Conservation (phyloP, 805 yeast genomes). For the Pichia eremophila region DNA sequence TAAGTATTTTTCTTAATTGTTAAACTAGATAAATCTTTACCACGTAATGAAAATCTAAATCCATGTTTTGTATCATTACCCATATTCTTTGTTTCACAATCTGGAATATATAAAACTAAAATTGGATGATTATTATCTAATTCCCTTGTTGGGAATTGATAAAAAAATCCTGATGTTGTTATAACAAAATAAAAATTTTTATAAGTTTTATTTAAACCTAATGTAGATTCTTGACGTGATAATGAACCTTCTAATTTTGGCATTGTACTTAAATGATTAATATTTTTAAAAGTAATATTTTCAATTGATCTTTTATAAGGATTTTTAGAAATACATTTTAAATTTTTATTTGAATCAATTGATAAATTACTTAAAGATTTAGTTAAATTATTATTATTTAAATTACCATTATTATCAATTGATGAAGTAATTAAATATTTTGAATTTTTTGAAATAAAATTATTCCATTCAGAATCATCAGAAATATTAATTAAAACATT, state of each 20-base stretch:
- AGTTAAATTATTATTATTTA: not conserved
- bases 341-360: slow-evolving; percentile 1
- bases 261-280: slow-evolving; percentile 29
- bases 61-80: slow-evolving; percentile 19
- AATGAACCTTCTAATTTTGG: slow-evolving; percentile 42
- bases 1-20: slow-evolving; percentile 26
- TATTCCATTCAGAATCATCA: slow-evolving; percentile 36
- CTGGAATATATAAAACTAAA: slow-evolving; percentile 38
- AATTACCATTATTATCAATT: not conserved
- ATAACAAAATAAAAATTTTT: slow-evolving; percentile 38
- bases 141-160: slow-evolving; percentile 38
- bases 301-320: slow-evolving; percentile 28
- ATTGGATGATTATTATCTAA: slow-evolving; percentile 36
- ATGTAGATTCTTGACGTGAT: slow-evolving; percentile 34
- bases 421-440: slow-evolving; percentile 24
- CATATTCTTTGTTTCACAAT: slow-evolving; percentile 25
- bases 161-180: slow-evolving; percentile 35
- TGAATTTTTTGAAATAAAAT: slow-evolving; percentile 27
- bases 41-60: slow-evolving; percentile 29
- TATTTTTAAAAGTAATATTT: slow-evolving; percentile 30
- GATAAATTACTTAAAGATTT: slow-evolving; percentile 13
- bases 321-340: slow-evolving; percentile 5
- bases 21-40: slow-evolving; percentile 30
- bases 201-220: slow-evolving; percentile 30
- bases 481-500: slow-evolving; percentile 27